Conservation (phyloP, 2,329 filamentous ascomycete species). For the Aspergillus versicolor region DNA sequence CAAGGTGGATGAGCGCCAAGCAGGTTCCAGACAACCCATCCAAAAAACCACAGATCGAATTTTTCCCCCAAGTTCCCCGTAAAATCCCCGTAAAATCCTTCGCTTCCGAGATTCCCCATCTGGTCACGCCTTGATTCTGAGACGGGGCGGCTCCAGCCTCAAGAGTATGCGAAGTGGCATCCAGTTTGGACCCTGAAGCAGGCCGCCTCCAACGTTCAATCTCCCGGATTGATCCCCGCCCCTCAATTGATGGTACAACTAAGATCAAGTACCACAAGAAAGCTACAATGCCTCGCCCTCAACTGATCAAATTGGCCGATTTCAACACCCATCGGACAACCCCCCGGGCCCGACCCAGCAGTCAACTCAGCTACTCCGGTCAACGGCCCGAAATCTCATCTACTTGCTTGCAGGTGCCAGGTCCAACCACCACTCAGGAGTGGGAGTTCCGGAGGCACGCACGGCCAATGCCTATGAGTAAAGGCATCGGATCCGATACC, state of each 20-base stretch:
- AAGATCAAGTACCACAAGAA: too few relatives aligned
- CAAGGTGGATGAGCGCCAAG: not conserved
- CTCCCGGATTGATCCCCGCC: conserved; percentile 1
- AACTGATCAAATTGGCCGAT: not conserved
- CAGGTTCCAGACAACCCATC: not conserved
- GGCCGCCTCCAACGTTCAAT: not conserved
- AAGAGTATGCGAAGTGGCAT: not conserved
- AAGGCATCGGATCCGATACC: not conserved
- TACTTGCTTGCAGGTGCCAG: not conserved
- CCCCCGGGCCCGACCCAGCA: not conserved
- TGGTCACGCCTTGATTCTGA: not conserved
- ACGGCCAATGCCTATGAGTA: not conserved
- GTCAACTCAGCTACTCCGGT: not conserved
- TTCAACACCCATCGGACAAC: not conserved
- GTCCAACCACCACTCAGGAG: not conserved
- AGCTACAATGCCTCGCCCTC: not conserved
- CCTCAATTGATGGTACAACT: not conserved
- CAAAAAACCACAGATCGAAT: not conserved
- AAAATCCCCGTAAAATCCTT: conserved; percentile 5
- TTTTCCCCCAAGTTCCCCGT: conserved; percentile 3
- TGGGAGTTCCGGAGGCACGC: not conserved
- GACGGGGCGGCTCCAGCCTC: not conserved
- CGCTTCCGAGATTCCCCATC: conserved; percentile 1
- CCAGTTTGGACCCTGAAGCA: not conserved
- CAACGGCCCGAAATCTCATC: not conserved